Base-by-base conservation (phyloP, 768 basidiomycete genomes). In the Stropharia rugosoannulata region DNA sequence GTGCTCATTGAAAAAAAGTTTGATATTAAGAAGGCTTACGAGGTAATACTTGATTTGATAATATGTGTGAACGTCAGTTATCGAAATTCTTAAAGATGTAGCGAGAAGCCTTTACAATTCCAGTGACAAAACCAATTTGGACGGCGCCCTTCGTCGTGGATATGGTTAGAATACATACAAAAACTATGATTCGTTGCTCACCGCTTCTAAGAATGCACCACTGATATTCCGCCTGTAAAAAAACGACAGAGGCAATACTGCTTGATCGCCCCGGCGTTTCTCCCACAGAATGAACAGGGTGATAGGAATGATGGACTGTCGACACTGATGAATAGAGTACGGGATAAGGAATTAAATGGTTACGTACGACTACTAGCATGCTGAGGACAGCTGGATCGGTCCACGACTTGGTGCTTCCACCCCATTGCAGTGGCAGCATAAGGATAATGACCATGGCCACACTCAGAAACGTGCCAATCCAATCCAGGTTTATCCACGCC, bases 321-420 rank as follows among this genome's bases (percentile, higher is more conserved):
- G 36, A 18, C 47, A 16, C 27, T 1, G 18, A 16, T 32, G 2
- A 36, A 35, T 16, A 36, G 18, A 12, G 15, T 9, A 9, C 15
- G 16, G 32, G 4, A 13, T 36, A n/a, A 19, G 13, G 25, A 25
- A 7, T 32, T 32, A 15, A 32, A 29, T 15, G 22, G 27, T 25
- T 15, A 49, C 49, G 13, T 38, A 49, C 49, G 1, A 38, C 13
- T 0, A 49, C 49, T 1, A 49, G 49, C 37, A 49, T 37, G 49
- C 37, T 49, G 12, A 71, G 66, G 56, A 77, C 75, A 6, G 66
- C 64, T 4, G 66, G 66, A 57, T 74, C 69, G 44, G 60, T 64
- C 81, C 81, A 82, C 2, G 76, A 66, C 54, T 76, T 75, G 5
- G 65, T 64, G 57, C 74, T 73, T 1, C 80, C 79, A n/a, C 78